Conservation (phyloP, 176 grass and related monocot species). For the Oryza meridionalis region DNA sequence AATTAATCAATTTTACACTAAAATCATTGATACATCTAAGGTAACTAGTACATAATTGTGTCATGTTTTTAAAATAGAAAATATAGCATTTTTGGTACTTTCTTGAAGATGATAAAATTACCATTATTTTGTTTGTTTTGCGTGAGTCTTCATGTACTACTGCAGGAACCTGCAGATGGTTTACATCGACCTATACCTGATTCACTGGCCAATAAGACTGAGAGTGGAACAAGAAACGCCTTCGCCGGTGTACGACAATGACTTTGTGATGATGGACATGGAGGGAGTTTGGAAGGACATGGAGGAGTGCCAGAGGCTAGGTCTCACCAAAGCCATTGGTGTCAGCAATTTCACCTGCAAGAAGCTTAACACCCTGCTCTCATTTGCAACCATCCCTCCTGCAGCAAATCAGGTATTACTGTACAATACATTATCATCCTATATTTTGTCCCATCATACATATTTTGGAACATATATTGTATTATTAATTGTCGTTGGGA, state of each 20-base stretch:
- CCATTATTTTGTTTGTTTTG: no score
- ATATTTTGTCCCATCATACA: no score
- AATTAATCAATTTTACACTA: no score
- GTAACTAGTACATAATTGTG: no score
- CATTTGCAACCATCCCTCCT: neutral
- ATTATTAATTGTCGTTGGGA: no score
- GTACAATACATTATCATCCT: no score
- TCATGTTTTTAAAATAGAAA: no score
- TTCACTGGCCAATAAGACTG: constrained; percentile 25
- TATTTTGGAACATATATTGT: no score
- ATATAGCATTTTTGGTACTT: no score
- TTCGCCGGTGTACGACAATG: neutral
- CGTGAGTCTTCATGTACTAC: no score
- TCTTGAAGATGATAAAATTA: no score
- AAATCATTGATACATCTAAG: no score
- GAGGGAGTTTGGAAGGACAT: constrained; percentile 24
- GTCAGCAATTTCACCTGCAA: constrained; percentile 43
- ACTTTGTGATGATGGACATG: constrained; percentile 31
- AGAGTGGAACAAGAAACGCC: neutral
- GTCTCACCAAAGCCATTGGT: constrained; percentile 30
- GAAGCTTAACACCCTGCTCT: constrained; percentile 26
- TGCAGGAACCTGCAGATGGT: constrained; percentile 33
- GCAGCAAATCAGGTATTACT: constrained; percentile 5
- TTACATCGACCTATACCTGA: constrained; percentile 33
- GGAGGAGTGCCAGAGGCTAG: constrained; percentile 31